These are phyloP conservation scores for Chaetomium sp. DNA, from an alignment of 2,329 filamentous ascomycete species.

Conservation along the genomic window DNA sequence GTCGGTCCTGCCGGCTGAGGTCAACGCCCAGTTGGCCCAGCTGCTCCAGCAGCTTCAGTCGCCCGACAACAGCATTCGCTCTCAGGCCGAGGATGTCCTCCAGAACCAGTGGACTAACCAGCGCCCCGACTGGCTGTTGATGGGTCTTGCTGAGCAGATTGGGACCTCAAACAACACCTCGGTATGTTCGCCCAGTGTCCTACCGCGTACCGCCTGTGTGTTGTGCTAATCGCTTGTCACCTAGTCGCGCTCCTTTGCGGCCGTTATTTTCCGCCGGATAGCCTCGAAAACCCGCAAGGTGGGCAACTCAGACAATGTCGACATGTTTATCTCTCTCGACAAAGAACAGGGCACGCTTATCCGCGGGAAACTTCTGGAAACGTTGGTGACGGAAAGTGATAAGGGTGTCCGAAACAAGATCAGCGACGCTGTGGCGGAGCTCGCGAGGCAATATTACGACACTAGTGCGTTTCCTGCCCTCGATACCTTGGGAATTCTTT, in stretches of 20 bases:
- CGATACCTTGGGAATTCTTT: background rate
- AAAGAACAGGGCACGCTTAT: conserved; percentile 70
- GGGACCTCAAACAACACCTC: conserved; percentile 66
- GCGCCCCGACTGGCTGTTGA: conserved; percentile 79
- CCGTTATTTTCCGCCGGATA: conserved; percentile 91
- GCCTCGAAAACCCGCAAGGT: conserved; percentile 82
- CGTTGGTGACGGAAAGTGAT: conserved; percentile 65
- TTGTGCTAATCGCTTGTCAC: conserved; percentile 5
- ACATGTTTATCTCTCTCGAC: conserved; percentile 77
- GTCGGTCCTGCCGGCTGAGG: conserved; percentile 80
- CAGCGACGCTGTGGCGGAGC: conserved; percentile 92
- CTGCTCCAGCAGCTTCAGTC: conserved; percentile 85
- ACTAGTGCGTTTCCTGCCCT: conserved; percentile 56
- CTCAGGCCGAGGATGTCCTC: conserved; percentile 82
- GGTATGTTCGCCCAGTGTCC: conserved; percentile 39
- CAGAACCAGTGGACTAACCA: conserved; percentile 81
- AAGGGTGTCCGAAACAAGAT: conserved; percentile 84
- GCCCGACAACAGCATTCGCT: conserved; percentile 77
- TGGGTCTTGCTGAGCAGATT: conserved; percentile 91
- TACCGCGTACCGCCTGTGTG: background rate
- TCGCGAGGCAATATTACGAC: conserved; percentile 91
- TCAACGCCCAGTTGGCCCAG: conserved; percentile 77
- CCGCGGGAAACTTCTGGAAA: conserved; percentile 74
- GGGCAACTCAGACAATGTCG: conserved; percentile 62
- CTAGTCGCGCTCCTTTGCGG: conserved; percentile 82